phyloP scores from a whole-genome alignment of 306 rosid species.

The Casuarina equisetifolia region DNA sequence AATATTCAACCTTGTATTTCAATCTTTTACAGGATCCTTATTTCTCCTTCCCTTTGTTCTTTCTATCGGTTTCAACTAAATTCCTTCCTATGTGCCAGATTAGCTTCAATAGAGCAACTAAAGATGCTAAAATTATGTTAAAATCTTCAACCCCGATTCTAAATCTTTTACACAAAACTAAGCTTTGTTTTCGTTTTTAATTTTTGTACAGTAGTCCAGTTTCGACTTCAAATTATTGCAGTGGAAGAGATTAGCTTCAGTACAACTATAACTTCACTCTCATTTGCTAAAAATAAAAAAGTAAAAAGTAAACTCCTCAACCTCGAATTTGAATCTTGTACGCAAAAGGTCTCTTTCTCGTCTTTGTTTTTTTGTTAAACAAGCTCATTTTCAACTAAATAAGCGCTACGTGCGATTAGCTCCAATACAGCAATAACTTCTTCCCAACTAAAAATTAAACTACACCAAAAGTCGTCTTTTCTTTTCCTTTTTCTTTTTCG shows the following conservation, averaged over 20 bases:
- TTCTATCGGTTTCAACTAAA: not conserved
- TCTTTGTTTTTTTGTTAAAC: no score
- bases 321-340: not conserved
- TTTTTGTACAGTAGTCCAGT: not conserved
- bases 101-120: conserved; percentile 61
- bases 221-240: conserved; percentile 23
- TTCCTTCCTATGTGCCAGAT: conserved; percentile 50
- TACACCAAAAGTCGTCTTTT: not conserved
- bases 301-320: not conserved
- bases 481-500: not conserved
- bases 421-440: conserved; percentile 69
- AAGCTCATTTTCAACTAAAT: no score
- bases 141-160: not conserved
- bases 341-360: no score
- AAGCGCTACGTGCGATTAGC: conserved; percentile 61
- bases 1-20: not conserved
- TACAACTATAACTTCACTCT: conserved; percentile 60
- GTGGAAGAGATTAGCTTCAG: conserved; percentile 67
- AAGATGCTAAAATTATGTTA: conserved; percentile 36
- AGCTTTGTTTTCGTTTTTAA: no score
- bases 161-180: not conserved
- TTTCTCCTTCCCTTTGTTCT: not conserved
- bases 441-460: conserved; percentile 25
- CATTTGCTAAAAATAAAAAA: conserved; percentile 35
- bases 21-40: not conserved